These are phyloP conservation scores for Ophiognomonia clavigignenti-juglandacearum DNA, from an alignment of 2,329 filamentous ascomycete species.

Conservation along the genomic window DNA sequence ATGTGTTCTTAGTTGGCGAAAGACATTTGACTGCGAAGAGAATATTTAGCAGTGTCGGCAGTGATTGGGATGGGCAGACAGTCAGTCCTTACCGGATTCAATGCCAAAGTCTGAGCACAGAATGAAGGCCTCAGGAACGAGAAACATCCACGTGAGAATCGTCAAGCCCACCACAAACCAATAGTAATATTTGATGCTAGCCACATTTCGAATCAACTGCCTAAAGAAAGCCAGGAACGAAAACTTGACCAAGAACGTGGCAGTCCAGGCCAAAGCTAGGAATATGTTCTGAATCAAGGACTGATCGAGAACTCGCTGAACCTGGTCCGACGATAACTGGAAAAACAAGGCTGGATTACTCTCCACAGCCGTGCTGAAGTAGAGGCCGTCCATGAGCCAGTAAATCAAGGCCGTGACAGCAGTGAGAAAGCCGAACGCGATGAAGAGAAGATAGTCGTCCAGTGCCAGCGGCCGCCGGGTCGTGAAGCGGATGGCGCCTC, in stretches of 20 bases:
- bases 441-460: not conserved
- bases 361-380: not conserved
- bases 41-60: too few relatives aligned
- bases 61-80: too few relatives aligned
- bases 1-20: not conserved
- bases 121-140: not conserved
- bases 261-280: not conserved
- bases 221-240: constrained; percentile 2
- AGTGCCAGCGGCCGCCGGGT: not conserved
- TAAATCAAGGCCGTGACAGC: not conserved
- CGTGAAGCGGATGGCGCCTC: not conserved
- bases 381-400: not conserved
- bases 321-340: too few relatives aligned
- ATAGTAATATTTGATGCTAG: not conserved
- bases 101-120: not conserved
- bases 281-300: not conserved
- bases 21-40: not conserved
- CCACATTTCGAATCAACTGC: not conserved
- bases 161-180: not conserved
- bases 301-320: not conserved
- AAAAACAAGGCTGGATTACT: too few relatives aligned
- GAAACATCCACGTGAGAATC: not conserved
- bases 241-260: not conserved
- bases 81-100: not conserved
- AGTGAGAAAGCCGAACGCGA: not conserved